A percentile compares a stretch with the other conserved stretches of the same genome.
phyloP scores from a whole-genome alignment of 2,329 filamentous ascomycete species.

The Verticillium zaregamsianum region DNA sequence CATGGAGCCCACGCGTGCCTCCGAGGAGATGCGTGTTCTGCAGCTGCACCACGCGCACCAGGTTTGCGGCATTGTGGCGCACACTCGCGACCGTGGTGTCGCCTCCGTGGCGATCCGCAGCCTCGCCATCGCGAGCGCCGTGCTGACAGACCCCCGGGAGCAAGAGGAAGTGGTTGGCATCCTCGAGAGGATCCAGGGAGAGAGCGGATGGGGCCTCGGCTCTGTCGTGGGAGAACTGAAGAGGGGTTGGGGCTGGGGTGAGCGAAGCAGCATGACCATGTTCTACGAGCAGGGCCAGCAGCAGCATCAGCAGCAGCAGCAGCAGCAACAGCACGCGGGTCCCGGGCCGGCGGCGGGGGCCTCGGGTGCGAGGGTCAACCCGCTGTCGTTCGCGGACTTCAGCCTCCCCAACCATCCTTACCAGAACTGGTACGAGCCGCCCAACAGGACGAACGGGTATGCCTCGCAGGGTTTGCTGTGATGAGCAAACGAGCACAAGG shows the following conservation, averaged over 20 bases:
- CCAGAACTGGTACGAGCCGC: constrained; percentile 73
- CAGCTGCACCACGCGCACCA: constrained; percentile 74
- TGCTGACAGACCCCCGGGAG: constrained; percentile 63
- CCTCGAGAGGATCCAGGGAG: constrained; percentile 67
- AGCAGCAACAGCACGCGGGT: constrained; percentile 5
- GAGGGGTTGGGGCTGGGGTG: constrained; percentile 71
- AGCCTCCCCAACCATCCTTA: constrained; percentile 76
- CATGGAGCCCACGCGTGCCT: constrained; percentile 51
- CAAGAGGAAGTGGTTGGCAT: constrained; percentile 79
- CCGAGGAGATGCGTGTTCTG: constrained; percentile 64
- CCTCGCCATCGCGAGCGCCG: constrained; percentile 71
- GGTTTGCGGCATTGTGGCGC: constrained; percentile 84
- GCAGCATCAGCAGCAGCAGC: constrained; percentile 14
- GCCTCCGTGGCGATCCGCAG: constrained; percentile 75
- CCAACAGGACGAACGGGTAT: constrained; percentile 39
- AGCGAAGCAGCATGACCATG: background rate
- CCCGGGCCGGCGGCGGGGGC: constrained; percentile 8
- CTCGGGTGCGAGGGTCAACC: constrained; percentile 53
- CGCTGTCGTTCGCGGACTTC: constrained; percentile 72
- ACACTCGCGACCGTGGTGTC: constrained; percentile 76
- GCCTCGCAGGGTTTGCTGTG: constrained; percentile 6
- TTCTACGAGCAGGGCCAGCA: constrained; percentile 19
- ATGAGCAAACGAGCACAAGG: background rate
- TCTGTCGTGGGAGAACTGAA: constrained; percentile 71
- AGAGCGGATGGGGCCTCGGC: constrained; percentile 75